Evolutionary conservation across 768 basidiomycete genomes (phyloP).

Genomic region (Cyathus striatus): DNA sequence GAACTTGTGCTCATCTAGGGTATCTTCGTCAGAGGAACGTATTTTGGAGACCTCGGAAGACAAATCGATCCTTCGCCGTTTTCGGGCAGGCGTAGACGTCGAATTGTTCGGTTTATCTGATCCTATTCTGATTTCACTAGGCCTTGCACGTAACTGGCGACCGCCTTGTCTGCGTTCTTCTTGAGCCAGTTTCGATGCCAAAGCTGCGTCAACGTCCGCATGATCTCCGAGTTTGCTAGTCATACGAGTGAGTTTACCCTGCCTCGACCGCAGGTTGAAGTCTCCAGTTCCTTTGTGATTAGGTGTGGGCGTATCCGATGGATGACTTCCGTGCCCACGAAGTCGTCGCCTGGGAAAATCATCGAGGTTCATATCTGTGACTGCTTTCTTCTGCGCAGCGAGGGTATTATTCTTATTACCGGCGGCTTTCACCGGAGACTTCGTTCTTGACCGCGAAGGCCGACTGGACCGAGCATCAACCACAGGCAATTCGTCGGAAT

Average conservation of each 20-base stretch:
- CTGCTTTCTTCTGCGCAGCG: conserved; percentile 3
- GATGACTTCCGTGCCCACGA: conserved; percentile 8
- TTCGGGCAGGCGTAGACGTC: conserved; percentile 25
- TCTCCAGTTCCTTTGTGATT: neutral
- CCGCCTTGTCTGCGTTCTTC: conserved; percentile 28
- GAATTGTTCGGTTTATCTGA: conserved; percentile 7
- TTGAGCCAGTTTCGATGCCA: conserved; percentile 18
- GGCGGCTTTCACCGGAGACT: conserved; percentile 7
- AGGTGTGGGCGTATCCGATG: neutral
- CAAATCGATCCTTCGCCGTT: conserved; percentile 40
- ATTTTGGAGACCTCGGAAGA: conserved; percentile 24
- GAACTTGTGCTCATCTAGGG: too few species aligned
- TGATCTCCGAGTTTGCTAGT: conserved; percentile 7
- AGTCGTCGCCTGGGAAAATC: conserved; percentile 6
- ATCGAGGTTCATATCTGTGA: conserved; percentile 3
- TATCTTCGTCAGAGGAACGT: conserved; percentile 4
- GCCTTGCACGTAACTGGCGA: conserved; percentile 20
- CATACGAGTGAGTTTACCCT: conserved; percentile 2
- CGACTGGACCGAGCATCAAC: neutral
- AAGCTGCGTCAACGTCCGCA: conserved; percentile 17
- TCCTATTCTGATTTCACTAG: conserved; percentile 11
- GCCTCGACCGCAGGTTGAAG: conserved; percentile 1
- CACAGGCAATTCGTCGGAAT: neutral
- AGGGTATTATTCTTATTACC: conserved; percentile 6
- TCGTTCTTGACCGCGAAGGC: conserved; percentile 2